Percentiles rank a stretch among this genome's conserved stretches.
phyloP scores from a whole-genome alignment of 805 yeast species.

The Zygoascus ofunaensis region DNA sequence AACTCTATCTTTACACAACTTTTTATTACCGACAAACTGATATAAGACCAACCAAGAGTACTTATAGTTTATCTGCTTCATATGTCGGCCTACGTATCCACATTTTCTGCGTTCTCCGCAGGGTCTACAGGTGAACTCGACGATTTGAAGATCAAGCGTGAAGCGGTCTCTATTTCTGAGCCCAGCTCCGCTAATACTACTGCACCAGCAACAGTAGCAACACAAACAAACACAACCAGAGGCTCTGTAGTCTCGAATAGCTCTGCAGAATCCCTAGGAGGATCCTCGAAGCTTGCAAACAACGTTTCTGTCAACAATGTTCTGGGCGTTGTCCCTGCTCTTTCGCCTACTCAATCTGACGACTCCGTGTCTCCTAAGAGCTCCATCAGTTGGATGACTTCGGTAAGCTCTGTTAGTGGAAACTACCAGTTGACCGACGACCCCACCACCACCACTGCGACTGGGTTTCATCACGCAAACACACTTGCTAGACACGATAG shows the following conservation, averaged over 20 bases:
- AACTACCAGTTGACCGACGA: background rate
- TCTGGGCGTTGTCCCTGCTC: background rate
- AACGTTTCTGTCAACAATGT: background rate
- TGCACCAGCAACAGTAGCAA: too few relatives aligned
- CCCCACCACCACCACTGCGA: background rate
- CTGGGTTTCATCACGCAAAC: too few relatives aligned
- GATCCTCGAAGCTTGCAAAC: background rate
- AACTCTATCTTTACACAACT: too few relatives aligned
- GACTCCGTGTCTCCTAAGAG: constrained; percentile 3
- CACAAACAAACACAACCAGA: background rate
- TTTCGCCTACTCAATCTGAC: constrained; percentile 1
- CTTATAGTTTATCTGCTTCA: too few relatives aligned
- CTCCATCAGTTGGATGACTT: background rate
- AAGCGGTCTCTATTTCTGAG: too few relatives aligned
- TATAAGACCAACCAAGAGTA: too few relatives aligned
- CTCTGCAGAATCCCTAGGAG: background rate
- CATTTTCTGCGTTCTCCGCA: background rate
- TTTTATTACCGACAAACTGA: too few relatives aligned
- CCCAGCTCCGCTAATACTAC: background rate
- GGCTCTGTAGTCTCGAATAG: background rate
- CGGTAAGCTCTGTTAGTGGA: background rate
- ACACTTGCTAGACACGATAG: background rate
- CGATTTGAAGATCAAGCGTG: background rate
- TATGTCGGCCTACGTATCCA: background rate
- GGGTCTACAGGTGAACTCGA: background rate